Conservation (phyloP, 306 rosid species). For the Glycine tomentella region DNA sequence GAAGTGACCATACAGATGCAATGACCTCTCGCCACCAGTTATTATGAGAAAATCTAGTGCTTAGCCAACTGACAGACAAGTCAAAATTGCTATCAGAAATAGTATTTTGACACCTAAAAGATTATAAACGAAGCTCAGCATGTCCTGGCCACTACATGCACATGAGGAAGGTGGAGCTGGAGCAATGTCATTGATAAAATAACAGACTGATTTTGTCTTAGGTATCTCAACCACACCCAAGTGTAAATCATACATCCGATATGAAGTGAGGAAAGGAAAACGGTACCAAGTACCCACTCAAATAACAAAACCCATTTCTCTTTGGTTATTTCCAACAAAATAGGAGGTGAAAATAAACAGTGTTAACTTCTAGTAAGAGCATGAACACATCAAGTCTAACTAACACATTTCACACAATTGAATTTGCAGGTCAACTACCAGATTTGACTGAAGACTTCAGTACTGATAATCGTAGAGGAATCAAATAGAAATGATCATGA, state of each 20-base stretch:
- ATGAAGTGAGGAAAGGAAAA: conserved; percentile 8
- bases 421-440: conserved; percentile 20
- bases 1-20: neutral
- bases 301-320: conserved; percentile 12
- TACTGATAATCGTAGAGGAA: conserved; percentile 2
- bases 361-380: neutral
- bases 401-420: conserved; percentile 29
- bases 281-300: neutral
- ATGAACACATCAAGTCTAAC: conserved; percentile 36
- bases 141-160: conserved; percentile 33
- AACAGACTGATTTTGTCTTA: neutral
- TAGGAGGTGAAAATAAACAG: neutral
- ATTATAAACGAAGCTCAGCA: neutral
- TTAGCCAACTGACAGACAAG: neutral
- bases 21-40: too few species aligned
- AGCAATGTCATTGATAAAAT: conserved; percentile 26
- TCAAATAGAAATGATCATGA: neutral
- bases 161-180: neutral
- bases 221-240: conserved; percentile 40
- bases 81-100: neutral
- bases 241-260: conserved; percentile 29
- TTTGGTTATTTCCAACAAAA: conserved; percentile 38
- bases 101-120: neutral
- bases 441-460: conserved; percentile 6
- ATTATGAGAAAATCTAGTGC: too few species aligned